These are phyloP conservation scores for Pleomassaria siparia DNA, from an alignment of 2,329 filamentous ascomycete genomes.

Conservation along the genomic window DNA sequence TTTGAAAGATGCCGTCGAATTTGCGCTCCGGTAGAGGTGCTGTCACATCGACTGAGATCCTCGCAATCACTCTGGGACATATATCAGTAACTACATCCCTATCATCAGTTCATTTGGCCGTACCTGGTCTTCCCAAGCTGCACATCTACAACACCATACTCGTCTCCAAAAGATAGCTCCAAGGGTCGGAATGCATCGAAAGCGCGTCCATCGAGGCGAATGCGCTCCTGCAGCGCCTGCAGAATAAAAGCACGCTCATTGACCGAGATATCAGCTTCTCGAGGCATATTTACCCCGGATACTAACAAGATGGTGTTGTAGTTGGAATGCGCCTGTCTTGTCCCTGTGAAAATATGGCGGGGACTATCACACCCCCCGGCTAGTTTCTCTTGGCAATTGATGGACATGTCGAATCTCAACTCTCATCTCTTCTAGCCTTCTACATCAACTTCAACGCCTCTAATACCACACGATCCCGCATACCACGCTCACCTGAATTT, in stretches of 20 bases:
- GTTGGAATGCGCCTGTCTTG: slow-evolving; percentile 4
- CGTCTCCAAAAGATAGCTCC: slow-evolving; percentile 80
- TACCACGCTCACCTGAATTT: slow-evolving; percentile 3
- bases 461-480: slow-evolving; percentile 12
- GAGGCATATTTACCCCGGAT: slow-evolving; percentile 67
- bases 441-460: slow-evolving; percentile 1
- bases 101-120: not conserved
- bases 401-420: not conserved
- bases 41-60: slow-evolving; percentile 85
- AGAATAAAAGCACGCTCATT: slow-evolving; percentile 86
- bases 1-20: slow-evolving; percentile 94
- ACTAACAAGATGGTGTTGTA: slow-evolving; percentile 8
- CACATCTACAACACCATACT: slow-evolving; percentile 88
- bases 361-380: slow-evolving; percentile 11
- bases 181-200: slow-evolving; percentile 79
- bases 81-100: slow-evolving; percentile 17
- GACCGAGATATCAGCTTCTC: slow-evolving; percentile 85
- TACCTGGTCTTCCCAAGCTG: slow-evolving; percentile 88
- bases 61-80: slow-evolving; percentile 69
- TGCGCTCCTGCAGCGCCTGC: slow-evolving; percentile 76
- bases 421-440: not conserved
- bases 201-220: slow-evolving; percentile 80
- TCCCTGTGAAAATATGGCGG: slow-evolving; percentile 28
- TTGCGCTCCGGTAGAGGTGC: slow-evolving; percentile 84
- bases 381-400: slow-evolving; percentile 19